phyloP scores from a whole-genome alignment of 345 rosid species.

The Pistacia integerrima region DNA sequence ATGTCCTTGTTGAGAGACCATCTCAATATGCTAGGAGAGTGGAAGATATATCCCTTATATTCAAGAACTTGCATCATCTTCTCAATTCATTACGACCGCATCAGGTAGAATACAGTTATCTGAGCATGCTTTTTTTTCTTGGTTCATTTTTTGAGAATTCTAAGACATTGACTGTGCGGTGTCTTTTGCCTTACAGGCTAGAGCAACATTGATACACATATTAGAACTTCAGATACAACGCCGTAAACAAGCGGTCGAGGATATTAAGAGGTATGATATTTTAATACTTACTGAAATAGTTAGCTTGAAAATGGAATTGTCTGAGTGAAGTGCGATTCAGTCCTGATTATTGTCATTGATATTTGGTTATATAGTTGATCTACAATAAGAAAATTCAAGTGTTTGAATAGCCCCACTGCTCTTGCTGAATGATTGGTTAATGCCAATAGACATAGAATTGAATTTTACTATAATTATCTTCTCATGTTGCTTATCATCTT shows the following conservation, averaged over 20 bases:
- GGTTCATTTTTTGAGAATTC: not conserved
- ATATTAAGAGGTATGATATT: slow-evolving; percentile 71
- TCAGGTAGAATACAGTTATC: slow-evolving; percentile 51
- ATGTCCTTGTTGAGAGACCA: slow-evolving; percentile 94
- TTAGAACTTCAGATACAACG: slow-evolving; percentile 86
- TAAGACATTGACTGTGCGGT: not conserved
- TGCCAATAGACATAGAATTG: too few relatives aligned
- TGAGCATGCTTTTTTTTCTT: not conserved
- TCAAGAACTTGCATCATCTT: slow-evolving; percentile 94
- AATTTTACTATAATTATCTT: too few relatives aligned
- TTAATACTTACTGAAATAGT: not conserved
- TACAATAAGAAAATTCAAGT: too few relatives aligned
- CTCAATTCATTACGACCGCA: slow-evolving; percentile 95
- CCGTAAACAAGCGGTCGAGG: slow-evolving; percentile 89
- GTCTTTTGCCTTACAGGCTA: slow-evolving; percentile 50
- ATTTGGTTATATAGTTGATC: too few relatives aligned
- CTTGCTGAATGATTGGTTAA: not conserved
- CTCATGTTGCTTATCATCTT: not conserved
- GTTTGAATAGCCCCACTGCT: not conserved
- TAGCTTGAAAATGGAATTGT: not conserved
- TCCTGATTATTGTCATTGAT: not conserved
- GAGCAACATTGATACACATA: slow-evolving; percentile 91
- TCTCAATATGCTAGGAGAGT: slow-evolving; percentile 94
- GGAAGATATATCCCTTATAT: slow-evolving; percentile 85
- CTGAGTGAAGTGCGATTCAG: not conserved